A percentile compares a stretch with the other conserved stretches of the same genome.
Evolutionary conservation across 139 green algal species (phyloP).

Genomic region (Pseudopediastrum boryanum): DNA sequence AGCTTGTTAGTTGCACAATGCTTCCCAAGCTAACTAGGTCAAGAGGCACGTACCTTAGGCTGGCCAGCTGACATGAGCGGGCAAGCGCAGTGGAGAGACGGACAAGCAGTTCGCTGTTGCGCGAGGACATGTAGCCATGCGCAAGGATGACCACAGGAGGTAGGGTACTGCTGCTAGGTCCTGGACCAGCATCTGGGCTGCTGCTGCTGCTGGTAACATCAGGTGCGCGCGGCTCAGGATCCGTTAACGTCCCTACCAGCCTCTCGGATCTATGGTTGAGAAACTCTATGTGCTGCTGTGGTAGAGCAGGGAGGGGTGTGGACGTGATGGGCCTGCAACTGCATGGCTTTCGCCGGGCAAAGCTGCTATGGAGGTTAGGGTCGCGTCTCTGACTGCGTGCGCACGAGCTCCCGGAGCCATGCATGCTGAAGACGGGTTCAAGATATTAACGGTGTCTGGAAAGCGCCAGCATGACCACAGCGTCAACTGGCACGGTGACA

Average conservation of each 20-base stretch:
- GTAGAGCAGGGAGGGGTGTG: too few species aligned
- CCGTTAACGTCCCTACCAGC: constrained; percentile 3
- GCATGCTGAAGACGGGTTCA: too few species aligned
- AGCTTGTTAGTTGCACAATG: too few species aligned
- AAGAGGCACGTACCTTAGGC: neutral
- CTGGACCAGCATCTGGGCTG: neutral
- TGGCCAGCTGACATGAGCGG: constrained; percentile 10
- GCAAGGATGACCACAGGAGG: constrained; percentile 15
- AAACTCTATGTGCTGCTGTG: constrained; percentile 9
- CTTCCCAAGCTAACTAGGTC: too few species aligned
- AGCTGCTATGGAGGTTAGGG: too few species aligned
- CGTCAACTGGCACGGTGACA: too few species aligned
- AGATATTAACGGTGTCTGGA: too few species aligned
- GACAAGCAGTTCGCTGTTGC: constrained; percentile 35
- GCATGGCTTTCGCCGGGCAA: too few species aligned
- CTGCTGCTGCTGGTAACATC: neutral
- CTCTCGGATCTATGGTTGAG: constrained; percentile 20
- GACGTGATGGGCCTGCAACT: too few species aligned
- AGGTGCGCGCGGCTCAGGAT: neutral
- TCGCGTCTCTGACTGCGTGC: too few species aligned
- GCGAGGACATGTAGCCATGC: constrained; percentile 33
- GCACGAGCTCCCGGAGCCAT: too few species aligned
- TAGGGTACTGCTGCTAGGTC: neutral
- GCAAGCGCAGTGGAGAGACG: constrained; percentile 17
- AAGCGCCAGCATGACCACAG: too few species aligned